A percentile compares a stretch with the other conserved stretches of the same genome.
Evolutionary conservation across 2,329 filamentous ascomycete species (phyloP).

Genomic region (Phialophora macrospora): DNA sequence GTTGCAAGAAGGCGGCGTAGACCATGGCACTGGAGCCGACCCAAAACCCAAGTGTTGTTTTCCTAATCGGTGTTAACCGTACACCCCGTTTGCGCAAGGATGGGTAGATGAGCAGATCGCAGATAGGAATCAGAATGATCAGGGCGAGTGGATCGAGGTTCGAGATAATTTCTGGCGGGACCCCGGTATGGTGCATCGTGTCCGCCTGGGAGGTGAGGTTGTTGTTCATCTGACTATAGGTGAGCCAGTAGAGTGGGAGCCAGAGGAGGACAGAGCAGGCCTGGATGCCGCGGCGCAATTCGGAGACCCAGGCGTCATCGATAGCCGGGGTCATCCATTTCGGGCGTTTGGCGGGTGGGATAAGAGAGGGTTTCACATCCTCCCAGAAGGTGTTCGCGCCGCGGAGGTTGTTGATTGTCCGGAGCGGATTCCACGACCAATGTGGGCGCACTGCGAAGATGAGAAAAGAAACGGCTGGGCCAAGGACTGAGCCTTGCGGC

Average conservation of each 20-base stretch:
- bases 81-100: conserved; percentile 58
- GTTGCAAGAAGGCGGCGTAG: conserved; percentile 62
- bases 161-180: conserved; percentile 65
- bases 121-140: conserved; percentile 52
- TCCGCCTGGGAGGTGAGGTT: conserved; percentile 54
- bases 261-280: conserved; percentile 72
- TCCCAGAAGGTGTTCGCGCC: conserved; percentile 66
- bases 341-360: conserved; percentile 62
- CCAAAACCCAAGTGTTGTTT: conserved; percentile 62
- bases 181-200: conserved; percentile 59
- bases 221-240: conserved; percentile 33
- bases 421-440: conserved; percentile 65
- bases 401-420: conserved; percentile 61
- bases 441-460: conserved; percentile 66
- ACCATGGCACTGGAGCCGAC: conserved; percentile 59
- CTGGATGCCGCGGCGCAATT: conserved; percentile 70
- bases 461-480: conserved; percentile 68
- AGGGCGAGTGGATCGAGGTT: conserved; percentile 66
- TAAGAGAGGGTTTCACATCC: conserved; percentile 67
- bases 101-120: conserved; percentile 59
- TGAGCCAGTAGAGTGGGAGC: conserved; percentile 55
- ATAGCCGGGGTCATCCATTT: conserved; percentile 71
- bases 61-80: conserved; percentile 62
- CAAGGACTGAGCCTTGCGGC: conserved; percentile 73
- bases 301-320: conserved; percentile 81